phyloP scores from a whole-genome alignment of 1,284 basidiomycete species.

The Fomitopsis palustris region DNA sequence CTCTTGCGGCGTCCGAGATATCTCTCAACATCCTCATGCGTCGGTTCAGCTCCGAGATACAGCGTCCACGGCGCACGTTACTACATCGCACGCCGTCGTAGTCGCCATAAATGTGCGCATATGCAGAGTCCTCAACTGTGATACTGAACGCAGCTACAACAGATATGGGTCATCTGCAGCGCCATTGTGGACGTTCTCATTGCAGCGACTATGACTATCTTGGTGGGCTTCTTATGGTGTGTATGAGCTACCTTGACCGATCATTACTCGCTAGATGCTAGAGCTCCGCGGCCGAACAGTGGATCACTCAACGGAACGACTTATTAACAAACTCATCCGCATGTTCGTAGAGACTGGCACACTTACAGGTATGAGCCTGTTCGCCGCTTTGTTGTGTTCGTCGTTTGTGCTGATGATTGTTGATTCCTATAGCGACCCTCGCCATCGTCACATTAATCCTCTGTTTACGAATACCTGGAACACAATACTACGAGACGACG shows the following conservation, averaged over 20 bases:
- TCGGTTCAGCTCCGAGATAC: neutral
- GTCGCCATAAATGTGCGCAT: neutral
- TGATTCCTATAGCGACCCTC: neutral
- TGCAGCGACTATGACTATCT: neutral
- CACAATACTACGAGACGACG: neutral
- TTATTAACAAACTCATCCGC: neutral
- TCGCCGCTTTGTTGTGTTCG: neutral
- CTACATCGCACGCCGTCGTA: neutral
- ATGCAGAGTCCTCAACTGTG: neutral
- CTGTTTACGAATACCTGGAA: neutral
- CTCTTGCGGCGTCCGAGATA: neutral
- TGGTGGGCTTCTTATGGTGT: neutral
- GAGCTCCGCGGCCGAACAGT: neutral
- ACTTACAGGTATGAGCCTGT: neutral
- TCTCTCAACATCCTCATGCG: neutral
- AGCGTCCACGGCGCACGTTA: neutral
- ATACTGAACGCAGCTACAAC: too few relatives aligned
- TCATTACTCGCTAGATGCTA: neutral
- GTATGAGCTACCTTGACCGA: neutral
- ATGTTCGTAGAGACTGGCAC: neutral
- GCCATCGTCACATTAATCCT: neutral
- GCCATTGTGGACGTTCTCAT: neutral
- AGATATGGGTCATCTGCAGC: neutral
- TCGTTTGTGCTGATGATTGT: neutral
- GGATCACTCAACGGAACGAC: neutral